Evolutionary conservation across 2,329 filamentous ascomycete genomes (phyloP), one percentile per base, ranked within the genome.

Genomic region (Hansfordia pulvinata): DNA sequence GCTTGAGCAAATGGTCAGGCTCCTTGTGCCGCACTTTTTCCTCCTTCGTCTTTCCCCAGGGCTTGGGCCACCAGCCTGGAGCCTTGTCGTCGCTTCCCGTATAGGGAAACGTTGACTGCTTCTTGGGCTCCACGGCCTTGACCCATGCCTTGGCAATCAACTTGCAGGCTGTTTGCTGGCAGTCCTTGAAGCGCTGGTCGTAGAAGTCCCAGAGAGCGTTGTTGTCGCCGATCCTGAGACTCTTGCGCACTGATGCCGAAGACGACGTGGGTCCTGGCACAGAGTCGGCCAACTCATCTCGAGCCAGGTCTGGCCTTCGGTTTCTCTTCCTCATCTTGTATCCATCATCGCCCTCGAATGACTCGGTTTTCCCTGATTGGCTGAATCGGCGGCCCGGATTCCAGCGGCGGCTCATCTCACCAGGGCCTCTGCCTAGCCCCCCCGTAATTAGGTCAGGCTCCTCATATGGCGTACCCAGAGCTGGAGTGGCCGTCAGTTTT

Each of bases 121-220:
- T 85, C 51, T 79, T 82, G 0, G 79, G 79, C 39, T 80, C 76
- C 2, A 84, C 69, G 2, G 70, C 62, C 42, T 82, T 82, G 32
- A 85, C 73, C 69, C 78, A 84, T 8, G 69, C 74, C 46, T 84
- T 85, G 18, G 72, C 72, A 27, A 84, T 73, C 15, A 74, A 54
- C 48, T 84, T 84, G 52, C 75, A 77, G 6, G 73, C 68, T 2
- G 70, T 65, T 39, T 85, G 79, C 40, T 84, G 77, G 37, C 77
- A 67, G 31, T 67, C 65, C 35, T 67, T 69, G 43, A 83, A 72
- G 1, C 70, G 56, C 20, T 64, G 58, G 25, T 66, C 58, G 36
- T 79, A 77, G 35, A 76, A 75, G 7, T 56, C 56, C 52, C 63
- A 65, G 2, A 79, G 56, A 2, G 62, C 62, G 3, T 61, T 48